Base-by-base conservation (phyloP, 2,329 filamentous ascomycete genomes). In the Hypomyces perniciosus region DNA sequence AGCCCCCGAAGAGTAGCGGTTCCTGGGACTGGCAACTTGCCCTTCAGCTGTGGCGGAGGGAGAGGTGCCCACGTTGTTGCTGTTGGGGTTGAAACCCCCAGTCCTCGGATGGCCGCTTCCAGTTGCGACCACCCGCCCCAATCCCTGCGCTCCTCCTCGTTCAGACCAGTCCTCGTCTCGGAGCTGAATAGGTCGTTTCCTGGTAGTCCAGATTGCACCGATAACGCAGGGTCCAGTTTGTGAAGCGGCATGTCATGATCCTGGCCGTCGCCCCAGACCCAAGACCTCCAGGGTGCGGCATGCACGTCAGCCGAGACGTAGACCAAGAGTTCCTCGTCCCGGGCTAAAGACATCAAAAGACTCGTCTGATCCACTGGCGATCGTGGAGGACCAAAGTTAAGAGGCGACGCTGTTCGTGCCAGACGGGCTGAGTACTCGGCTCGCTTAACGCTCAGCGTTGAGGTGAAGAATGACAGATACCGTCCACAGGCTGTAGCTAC, bases 281-380 rank as follows among this genome's bases (percentile, higher is more conserved):
- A 97, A 9, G 85, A 84, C 34, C 81, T 81, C 47, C 90, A 85
- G 0, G 78, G 76, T n/a, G 79, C 83, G 1, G 85, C 87, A 68
- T 97, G 92, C 61, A 95, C 75, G 68, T 97, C 93, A 0, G 85
- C 88, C 30, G 88, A 92, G 1, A 88, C 83, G 61, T 96, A 96
- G 0, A 85, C 88, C 29, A 97, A 72, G 59, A 97, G 79, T 65
- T 96, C 92, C 64, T 97, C 91, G 61, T 99, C 91, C 3, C 76
- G 74, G 42, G 65, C 61, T 3, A 71, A 57, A 20, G 66, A 65
- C 28, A 65, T 51, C 6, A 68, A 53, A n/a, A 70, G 53, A 8
- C 61, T 60, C 1, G 62, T 44, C n/a, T 65, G 62, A 29, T 69
- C 65, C 5, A 65, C 53, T 1, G 66, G 58, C n/a, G 61, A 53